Evolutionary conservation across 1,139 yeast species (phyloP).

Genomic region (Debaryomyces subglobosus): DNA sequence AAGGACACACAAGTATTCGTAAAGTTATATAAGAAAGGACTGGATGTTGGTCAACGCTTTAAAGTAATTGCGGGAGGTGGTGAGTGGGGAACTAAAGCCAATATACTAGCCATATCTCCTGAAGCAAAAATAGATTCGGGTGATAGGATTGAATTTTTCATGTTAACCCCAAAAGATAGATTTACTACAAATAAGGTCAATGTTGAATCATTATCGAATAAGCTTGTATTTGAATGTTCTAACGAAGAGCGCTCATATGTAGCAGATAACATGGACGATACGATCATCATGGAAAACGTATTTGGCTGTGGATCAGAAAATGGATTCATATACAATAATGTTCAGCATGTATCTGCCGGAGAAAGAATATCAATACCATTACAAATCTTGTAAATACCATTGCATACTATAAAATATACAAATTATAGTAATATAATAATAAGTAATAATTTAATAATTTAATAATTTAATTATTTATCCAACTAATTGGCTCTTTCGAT

Average conservation of each 20-base stretch:
- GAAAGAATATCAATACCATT: conserved; percentile 28
- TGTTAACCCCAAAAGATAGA: conserved; percentile 46
- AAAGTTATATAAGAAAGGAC: conserved; percentile 27
- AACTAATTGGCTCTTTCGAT: background rate
- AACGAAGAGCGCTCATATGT: conserved; percentile 31
- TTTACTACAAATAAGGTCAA: conserved; percentile 10
- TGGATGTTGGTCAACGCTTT: conserved; percentile 26
- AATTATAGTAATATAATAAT: background rate
- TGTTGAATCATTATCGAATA: conserved; percentile 9
- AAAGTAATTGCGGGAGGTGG: conserved; percentile 70
- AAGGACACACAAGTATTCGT: conserved; percentile 54
- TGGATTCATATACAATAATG: conserved; percentile 44
- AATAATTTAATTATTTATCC: background rate
- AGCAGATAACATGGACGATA: conserved; percentile 11
- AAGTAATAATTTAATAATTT: background rate
- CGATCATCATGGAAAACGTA: conserved; percentile 22
- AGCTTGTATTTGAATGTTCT: conserved; percentile 34
- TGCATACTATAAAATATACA: background rate
- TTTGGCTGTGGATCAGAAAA: conserved; percentile 53
- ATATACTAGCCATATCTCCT: conserved; percentile 61
- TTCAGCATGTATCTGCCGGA: conserved; percentile 47
- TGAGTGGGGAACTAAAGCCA: conserved; percentile 66
- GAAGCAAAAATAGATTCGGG: conserved; percentile 50
- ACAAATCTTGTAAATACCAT: conserved; percentile 4
- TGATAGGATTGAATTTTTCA: conserved; percentile 49